These are phyloP conservation scores for Hypoxylon crocopeplum DNA, from an alignment of 495 filamentous ascomycete species.

Conservation along the genomic window DNA sequence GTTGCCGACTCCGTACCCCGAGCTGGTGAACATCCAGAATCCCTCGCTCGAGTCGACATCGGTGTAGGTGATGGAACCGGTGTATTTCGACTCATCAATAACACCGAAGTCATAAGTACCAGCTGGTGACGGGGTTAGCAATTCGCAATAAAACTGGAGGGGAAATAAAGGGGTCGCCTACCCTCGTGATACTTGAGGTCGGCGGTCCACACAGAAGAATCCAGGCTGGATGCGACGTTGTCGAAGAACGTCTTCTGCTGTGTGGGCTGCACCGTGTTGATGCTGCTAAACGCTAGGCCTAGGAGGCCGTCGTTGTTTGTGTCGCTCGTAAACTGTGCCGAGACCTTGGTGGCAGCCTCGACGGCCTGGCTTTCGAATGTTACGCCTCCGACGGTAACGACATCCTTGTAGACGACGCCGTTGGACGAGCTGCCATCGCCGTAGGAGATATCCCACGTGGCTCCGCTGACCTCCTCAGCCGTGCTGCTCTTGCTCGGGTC, in stretches of 20 bases:
- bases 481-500: conserved; percentile 52
- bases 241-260: conserved; percentile 74
- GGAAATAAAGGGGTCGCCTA: conserved; percentile 8
- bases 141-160: neutral
- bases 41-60: conserved; percentile 64
- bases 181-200: conserved; percentile 65
- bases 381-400: conserved; percentile 68
- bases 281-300: conserved; percentile 71
- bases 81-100: conserved; percentile 67
- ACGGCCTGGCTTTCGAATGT: conserved; percentile 68
- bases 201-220: conserved; percentile 69
- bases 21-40: conserved; percentile 72
- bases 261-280: conserved; percentile 71
- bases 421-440: conserved; percentile 70
- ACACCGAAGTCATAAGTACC: conserved; percentile 77
- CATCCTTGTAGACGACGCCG: conserved; percentile 73
- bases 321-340: conserved; percentile 62
- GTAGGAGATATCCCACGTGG: conserved; percentile 70
- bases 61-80: conserved; percentile 66
- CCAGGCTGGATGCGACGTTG: conserved; percentile 63
- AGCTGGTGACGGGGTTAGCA: conserved; percentile 38
- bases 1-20: conserved; percentile 66
- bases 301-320: conserved; percentile 71
- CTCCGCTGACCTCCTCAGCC: conserved; percentile 55
- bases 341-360: conserved; percentile 69